A percentile compares a stretch with the other conserved stretches of the same genome.
Conservation (phyloP, 192 early-diverging fungal genomes). For the Kickxella alabastrina region DNA sequence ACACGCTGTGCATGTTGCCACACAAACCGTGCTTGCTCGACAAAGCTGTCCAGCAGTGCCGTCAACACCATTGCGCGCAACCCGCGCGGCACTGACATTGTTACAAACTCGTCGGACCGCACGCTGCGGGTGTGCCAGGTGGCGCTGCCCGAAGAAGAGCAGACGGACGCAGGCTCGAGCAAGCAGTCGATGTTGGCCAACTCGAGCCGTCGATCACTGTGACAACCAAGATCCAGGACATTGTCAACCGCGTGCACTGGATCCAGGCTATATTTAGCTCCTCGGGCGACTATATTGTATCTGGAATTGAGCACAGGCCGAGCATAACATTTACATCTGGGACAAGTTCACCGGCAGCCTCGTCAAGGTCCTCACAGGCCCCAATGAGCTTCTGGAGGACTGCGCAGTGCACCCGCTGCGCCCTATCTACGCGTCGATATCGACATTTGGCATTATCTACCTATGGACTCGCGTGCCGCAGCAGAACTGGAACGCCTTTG, state of each 20-base stretch:
- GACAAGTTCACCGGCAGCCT: conserved; percentile 76
- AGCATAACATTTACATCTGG: conserved; percentile 95
- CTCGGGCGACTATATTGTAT: conserved; percentile 85
- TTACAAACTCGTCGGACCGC: conserved; percentile 77
- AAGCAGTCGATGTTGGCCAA: conserved; percentile 1
- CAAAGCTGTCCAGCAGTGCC: conserved; percentile 31
- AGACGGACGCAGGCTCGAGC: background rate
- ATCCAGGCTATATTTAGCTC: conserved; percentile 80
- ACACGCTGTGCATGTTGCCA: conserved; percentile 34
- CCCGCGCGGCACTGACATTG: conserved; percentile 57
- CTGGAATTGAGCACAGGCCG: conserved; percentile 76
- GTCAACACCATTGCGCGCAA: conserved; percentile 40
- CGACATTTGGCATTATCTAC: conserved; percentile 76
- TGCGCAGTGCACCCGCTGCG: conserved; percentile 77
- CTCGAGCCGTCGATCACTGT: conserved; percentile 27
- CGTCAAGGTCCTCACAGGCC: conserved; percentile 88
- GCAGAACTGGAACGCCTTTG: conserved; percentile 88
- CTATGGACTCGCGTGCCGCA: conserved; percentile 80
- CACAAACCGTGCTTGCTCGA: conserved; percentile 22
- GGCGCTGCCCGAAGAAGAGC: conserved; percentile 16
- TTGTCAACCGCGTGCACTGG: conserved; percentile 90
- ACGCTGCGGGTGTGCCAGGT: conserved; percentile 68
- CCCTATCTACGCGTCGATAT: conserved; percentile 80
- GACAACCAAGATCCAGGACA: conserved; percentile 78
- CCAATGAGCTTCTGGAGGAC: conserved; percentile 78